Percentiles rank a stretch among this genome's conserved stretches.
Evolutionary conservation across 192 early-diverging fungal genomes (phyloP).

Genomic region (Irineochytrium annulatum): DNA sequence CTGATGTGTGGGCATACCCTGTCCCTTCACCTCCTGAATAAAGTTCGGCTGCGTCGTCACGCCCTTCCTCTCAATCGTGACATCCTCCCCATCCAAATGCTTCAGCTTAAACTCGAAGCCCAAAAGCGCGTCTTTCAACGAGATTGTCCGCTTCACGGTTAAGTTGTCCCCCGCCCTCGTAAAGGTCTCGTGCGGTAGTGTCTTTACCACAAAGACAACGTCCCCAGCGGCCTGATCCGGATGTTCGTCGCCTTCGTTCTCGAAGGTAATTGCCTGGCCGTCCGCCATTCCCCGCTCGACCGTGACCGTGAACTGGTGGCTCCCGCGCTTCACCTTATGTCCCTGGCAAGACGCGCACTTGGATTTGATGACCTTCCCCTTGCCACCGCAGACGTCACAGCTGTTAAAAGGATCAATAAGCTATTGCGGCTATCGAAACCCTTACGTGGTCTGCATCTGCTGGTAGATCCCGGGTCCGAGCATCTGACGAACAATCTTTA

Average conservation of each 20-base stretch:
- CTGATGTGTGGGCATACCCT: slow-evolving; percentile 84
- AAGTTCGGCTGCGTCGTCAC: slow-evolving; percentile 67
- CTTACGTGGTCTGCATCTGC: slow-evolving; percentile 79
- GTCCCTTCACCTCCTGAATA: slow-evolving; percentile 71
- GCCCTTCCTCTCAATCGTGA: slow-evolving; percentile 42
- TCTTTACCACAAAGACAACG: slow-evolving; percentile 71
- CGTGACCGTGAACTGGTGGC: slow-evolving; percentile 70
- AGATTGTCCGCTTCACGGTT: slow-evolving; percentile 71
- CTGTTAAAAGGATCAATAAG: slow-evolving; percentile 13
- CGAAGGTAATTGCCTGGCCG: slow-evolving; percentile 69
- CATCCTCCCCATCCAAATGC: slow-evolving; percentile 67
- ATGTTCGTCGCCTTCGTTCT: slow-evolving; percentile 84
- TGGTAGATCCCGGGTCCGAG: slow-evolving; percentile 92
- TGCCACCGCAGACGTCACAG: slow-evolving; percentile 87
- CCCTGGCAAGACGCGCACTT: slow-evolving; percentile 83
- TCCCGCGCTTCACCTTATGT: slow-evolving; percentile 77
- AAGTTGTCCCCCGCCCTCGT: slow-evolving; percentile 72
- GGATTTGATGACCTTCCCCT: slow-evolving; percentile 77
- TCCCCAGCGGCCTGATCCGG: slow-evolving; percentile 88
- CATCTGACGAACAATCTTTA: slow-evolving; percentile 76
- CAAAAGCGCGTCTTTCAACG: slow-evolving; percentile 71
- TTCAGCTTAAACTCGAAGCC: slow-evolving; percentile 73
- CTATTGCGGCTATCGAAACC: background rate
- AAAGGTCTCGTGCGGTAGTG: slow-evolving; percentile 69
- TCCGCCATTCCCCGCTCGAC: slow-evolving; percentile 84